A percentile compares a stretch with the other conserved stretches of the same genome.
Evolutionary conservation across 805 yeast genomes (phyloP).

Genomic region (Candida chilensis): DNA sequence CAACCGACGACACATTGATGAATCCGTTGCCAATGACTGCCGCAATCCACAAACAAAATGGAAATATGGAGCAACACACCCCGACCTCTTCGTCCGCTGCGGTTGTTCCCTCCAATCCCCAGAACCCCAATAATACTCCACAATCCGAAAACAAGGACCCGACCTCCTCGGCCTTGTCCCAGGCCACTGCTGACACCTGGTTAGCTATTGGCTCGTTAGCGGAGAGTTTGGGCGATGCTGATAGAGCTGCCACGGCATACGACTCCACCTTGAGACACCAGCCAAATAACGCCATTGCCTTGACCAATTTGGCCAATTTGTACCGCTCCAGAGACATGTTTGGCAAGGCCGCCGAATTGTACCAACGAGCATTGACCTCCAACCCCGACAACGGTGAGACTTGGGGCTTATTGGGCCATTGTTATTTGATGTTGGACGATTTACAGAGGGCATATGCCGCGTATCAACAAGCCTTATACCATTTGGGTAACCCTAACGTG

Average conservation of each 20-base stretch:
- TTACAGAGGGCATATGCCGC: slow-evolving; percentile 93
- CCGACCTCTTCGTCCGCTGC: too few species aligned
- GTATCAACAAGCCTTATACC: slow-evolving; percentile 91
- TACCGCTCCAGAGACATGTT: slow-evolving; percentile 86
- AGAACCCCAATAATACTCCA: too few species aligned
- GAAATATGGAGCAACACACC: too few species aligned
- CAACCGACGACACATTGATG: too few species aligned
- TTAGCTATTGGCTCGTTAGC: slow-evolving; percentile 83
- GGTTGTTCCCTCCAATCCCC: too few species aligned
- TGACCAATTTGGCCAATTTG: slow-evolving; percentile 79
- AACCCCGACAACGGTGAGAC: slow-evolving; percentile 90
- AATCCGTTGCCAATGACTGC: too few species aligned
- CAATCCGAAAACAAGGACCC: too few species aligned
- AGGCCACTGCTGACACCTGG: slow-evolving; percentile 80
- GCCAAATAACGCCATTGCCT: slow-evolving; percentile 78
- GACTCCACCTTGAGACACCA: slow-evolving; percentile 81
- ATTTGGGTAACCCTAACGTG: slow-evolving; percentile 85
- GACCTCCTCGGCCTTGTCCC: slow-evolving; percentile 13
- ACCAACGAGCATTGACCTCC: slow-evolving; percentile 75
- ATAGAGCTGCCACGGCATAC: slow-evolving; percentile 81
- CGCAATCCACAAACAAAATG: too few species aligned
- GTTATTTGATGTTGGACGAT: slow-evolving; percentile 94
- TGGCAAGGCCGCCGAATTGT: slow-evolving; percentile 89
- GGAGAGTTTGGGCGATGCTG: slow-evolving; percentile 81
- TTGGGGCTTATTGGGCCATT: slow-evolving; percentile 96